Base-by-base conservation (phyloP, 2,329 filamentous ascomycete genomes). In the Torrubiella hemipterigena region DNA sequence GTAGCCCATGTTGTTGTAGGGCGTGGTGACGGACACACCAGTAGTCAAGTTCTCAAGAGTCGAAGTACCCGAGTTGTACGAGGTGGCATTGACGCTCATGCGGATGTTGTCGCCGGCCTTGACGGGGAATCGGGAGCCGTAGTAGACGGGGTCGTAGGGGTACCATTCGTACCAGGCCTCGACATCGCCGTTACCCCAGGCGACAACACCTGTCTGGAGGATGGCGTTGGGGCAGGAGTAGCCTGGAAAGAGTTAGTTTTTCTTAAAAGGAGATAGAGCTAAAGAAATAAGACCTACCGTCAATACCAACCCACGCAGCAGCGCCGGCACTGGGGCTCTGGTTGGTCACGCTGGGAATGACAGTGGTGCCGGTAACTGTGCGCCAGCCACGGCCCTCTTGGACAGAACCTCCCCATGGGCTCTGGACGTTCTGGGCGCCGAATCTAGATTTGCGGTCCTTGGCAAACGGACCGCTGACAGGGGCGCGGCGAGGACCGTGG, bases 1-100 rank as follows among this genome's bases (percentile, higher is more conserved):
- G 18, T 46, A 45, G 16, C 42, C 40, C 38, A 67, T 52, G 28
- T 52, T 53, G 15, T 42, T 50, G 46, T 74, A 61, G 5, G 54
- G 58, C 52, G 73, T 61, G 15, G 56, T 59, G 23, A 67, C 64
- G 3, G 42, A 56, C 45, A 65, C 45, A 22, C 69, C 69, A 6
- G 59, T 70, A 10, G 56, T 58, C 33, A 55, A 44, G 46, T 74
- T 73, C 37, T 65, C 38, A 20, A 46, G 31, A 5, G 38, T 38
- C 7, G 42, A 38, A 20, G 31, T 38, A 29, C 42, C 42, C 27
- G 29, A 36, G 23, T 29, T 44, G 28, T 35, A 34, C 25, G 40
- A 36, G 17, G 34, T 41, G 16, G 41, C 40, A 15, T 39, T 42
- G 30, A 45, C 41, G 21, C 32, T 41, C 52, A 40, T 35, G 26